Evolutionary conservation across 1,139 yeast genomes (phyloP).

Genomic region (Taiozyma sp.): DNA sequence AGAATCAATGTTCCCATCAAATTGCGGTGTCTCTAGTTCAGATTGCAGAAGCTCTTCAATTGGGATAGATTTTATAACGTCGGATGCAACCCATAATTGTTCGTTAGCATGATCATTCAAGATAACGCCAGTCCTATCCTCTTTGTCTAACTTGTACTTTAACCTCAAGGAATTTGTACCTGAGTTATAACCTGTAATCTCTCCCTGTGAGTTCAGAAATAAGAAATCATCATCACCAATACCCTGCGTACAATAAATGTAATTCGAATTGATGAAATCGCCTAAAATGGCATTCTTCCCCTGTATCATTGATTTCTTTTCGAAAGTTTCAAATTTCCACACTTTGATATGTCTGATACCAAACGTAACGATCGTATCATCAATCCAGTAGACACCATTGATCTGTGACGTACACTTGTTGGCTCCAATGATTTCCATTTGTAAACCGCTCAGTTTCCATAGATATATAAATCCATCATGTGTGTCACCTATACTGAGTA

Average conservation of each 20-base stretch:
- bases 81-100: slow-evolving; percentile 18
- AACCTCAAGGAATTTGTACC: slow-evolving; percentile 12
- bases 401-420: slow-evolving; percentile 60
- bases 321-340: slow-evolving; percentile 44
- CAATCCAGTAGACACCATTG: slow-evolving; percentile 51
- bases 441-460: slow-evolving; percentile 40
- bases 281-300: slow-evolving; percentile 61
- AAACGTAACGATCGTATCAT: slow-evolving; percentile 40
- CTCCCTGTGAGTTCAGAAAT: slow-evolving; percentile 40
- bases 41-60: slow-evolving; percentile 3
- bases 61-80: slow-evolving; percentile 3
- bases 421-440: slow-evolving; percentile 35
- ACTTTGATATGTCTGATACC: slow-evolving; percentile 58
- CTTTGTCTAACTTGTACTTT: slow-evolving; percentile 9
- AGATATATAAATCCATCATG: slow-evolving; percentile 64
- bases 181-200: slow-evolving; percentile 26
- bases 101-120: slow-evolving; percentile 9
- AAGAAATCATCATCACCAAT: slow-evolving; percentile 31
- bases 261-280: slow-evolving; percentile 40
- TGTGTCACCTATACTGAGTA: slow-evolving; percentile 57
- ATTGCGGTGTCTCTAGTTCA: slow-evolving; percentile 3
- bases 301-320: slow-evolving; percentile 32
- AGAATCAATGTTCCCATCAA: slow-evolving; percentile 18
- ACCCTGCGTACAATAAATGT: slow-evolving; percentile 29
- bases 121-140: slow-evolving; percentile 13